phyloP scores from a whole-genome alignment of 176 grass and related monocot species.

The barley (Hordeum vulgare) region MorexV3_pseudomolecules_assembly NC_058522.1:532053153-532053652 shows the following conservation, averaged over 20 bases:
- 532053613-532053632: slow-evolving; percentile 14
- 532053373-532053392: slow-evolving; percentile 69
- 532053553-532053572: slow-evolving; percentile 41
- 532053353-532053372: slow-evolving; percentile 56
- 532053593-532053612: slow-evolving; percentile 36
- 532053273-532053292: slow-evolving; percentile 46
- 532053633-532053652: slow-evolving; percentile 42
- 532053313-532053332: slow-evolving; percentile 68
- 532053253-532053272: slow-evolving; percentile 60
- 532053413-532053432: slow-evolving; percentile 42
- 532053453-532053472: slow-evolving; percentile 81
- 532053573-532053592: slow-evolving; percentile 38
- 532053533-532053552: slow-evolving; percentile 60
- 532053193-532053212: slow-evolving; percentile 24
- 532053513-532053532: slow-evolving; percentile 28
- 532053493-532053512: slow-evolving; percentile 23
- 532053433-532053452: slow-evolving; percentile 83
- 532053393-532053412: slow-evolving; percentile 38
- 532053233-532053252: slow-evolving; percentile 22
- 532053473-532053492: slow-evolving; percentile 44
- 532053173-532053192: slow-evolving; percentile 40
- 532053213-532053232: slow-evolving; percentile 39
- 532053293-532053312: slow-evolving; percentile 70
- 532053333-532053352: slow-evolving; percentile 52
- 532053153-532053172: slow-evolving; percentile 29